These are phyloP conservation scores for Pachysandra terminalis DNA, from an alignment of 164 flowering plant genomes.

Conservation along the genomic window DNA sequence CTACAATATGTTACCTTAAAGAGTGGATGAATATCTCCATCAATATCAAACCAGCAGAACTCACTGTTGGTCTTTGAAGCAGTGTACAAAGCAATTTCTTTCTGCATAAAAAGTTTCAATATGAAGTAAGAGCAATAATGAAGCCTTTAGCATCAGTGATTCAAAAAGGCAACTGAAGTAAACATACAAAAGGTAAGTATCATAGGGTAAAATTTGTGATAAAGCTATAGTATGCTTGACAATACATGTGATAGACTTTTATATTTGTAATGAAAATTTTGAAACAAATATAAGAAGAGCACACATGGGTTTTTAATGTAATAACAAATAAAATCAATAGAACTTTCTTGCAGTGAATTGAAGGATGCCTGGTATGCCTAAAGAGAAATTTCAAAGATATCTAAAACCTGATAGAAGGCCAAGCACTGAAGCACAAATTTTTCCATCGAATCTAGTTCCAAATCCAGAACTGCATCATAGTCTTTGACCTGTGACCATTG, in stretches of 20 bases:
- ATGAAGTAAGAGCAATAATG: background rate
- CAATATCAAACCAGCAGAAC: conserved; percentile 90
- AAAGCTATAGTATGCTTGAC: too few relatives aligned
- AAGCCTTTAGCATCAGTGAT: too few relatives aligned
- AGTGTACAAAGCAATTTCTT: conserved; percentile 90
- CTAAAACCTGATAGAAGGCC: conserved; percentile 94
- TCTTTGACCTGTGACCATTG: conserved; percentile 65
- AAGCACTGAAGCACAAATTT: conserved; percentile 93
- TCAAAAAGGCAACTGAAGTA: too few relatives aligned
- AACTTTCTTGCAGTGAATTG: too few relatives aligned
- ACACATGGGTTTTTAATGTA: too few relatives aligned
- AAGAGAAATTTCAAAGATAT: background rate
- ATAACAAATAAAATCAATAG: too few relatives aligned
- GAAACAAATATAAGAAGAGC: too few relatives aligned
- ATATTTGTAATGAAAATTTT: too few relatives aligned
- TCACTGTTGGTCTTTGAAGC: conserved; percentile 73
- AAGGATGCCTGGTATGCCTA: too few relatives aligned
- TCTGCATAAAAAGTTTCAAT: conserved; percentile 48
- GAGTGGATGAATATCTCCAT: conserved; percentile 86
- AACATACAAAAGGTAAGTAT: too few relatives aligned
- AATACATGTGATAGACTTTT: too few relatives aligned
- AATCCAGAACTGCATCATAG: conserved; percentile 84
- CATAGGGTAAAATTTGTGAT: background rate
- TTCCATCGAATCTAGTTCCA: conserved; percentile 89
- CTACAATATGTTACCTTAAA: conserved; percentile 65